Evolutionary conservation across 2,329 filamentous ascomycete species (phyloP).

Genomic region (Cercospora sp.): DNA sequence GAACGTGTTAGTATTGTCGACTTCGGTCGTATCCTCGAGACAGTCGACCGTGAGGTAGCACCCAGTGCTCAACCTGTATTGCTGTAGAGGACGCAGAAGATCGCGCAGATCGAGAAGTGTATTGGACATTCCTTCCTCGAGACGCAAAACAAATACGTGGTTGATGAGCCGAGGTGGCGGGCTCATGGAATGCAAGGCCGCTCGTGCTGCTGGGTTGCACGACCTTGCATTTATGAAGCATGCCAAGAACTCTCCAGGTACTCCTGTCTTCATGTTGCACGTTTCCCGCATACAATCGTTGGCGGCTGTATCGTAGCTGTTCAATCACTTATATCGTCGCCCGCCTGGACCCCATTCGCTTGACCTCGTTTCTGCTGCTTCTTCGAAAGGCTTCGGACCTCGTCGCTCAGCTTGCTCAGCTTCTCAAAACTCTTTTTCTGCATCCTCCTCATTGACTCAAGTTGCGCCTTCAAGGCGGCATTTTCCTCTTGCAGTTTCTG

Average conservation of each 20-base stretch:
- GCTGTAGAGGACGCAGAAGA: conserved; percentile 2
- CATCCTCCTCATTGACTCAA: conserved; percentile 48
- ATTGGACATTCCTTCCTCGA: conserved; percentile 33
- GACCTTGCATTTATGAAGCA: conserved; percentile 23
- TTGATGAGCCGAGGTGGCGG: conserved; percentile 23
- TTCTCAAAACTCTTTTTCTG: conserved; percentile 50
- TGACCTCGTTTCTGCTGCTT: conserved; percentile 33
- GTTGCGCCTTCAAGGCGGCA: conserved; percentile 39
- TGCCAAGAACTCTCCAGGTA: conserved; percentile 18
- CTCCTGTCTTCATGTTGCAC: not conserved
- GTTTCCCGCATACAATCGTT: not conserved
- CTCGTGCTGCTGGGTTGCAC: conserved; percentile 15
- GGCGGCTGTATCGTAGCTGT: not conserved
- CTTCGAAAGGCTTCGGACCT: conserved; percentile 42
- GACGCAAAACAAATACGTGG: conserved; percentile 38
- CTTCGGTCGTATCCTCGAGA: conserved; percentile 11
- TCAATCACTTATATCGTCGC: conserved; percentile 20
- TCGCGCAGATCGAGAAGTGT: conserved; percentile 6
- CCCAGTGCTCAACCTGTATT: conserved; percentile 24
- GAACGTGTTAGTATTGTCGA: conserved; percentile 6
- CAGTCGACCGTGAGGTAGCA: conserved; percentile 21
- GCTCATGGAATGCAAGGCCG: conserved; percentile 32
- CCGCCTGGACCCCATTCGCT: conserved; percentile 14
- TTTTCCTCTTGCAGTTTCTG: conserved; percentile 34
- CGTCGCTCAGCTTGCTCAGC: conserved; percentile 46